These are phyloP conservation scores for Neocatenulostroma microsporum DNA, from an alignment of 2,329 filamentous ascomycete species.

Conservation along the genomic window DNA sequence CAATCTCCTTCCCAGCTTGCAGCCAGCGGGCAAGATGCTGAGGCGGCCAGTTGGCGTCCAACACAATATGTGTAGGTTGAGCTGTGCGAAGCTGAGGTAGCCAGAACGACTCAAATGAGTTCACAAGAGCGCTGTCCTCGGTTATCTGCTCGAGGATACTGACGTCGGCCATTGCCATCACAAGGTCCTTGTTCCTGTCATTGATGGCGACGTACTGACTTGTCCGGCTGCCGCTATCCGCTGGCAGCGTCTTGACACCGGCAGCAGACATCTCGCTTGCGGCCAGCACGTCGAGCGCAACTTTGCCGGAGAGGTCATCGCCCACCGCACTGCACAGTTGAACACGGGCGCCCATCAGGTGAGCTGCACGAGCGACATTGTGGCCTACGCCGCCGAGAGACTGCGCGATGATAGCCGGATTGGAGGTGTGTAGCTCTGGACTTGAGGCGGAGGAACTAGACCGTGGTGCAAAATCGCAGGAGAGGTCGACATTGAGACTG, in stretches of 20 bases:
- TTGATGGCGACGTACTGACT: constrained; percentile 92
- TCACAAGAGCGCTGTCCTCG: constrained; percentile 28
- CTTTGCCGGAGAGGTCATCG: constrained; percentile 68
- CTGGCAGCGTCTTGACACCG: constrained; percentile 47
- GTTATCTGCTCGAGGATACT: constrained; percentile 56
- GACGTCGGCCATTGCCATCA: constrained; percentile 95
- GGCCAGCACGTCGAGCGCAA: constrained; percentile 59
- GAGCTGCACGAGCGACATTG: constrained; percentile 81
- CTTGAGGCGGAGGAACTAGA: constrained; percentile 30
- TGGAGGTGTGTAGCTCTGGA: constrained; percentile 67
- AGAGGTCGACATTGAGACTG: constrained; percentile 80
- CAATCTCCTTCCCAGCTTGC: constrained; percentile 48
- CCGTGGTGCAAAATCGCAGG: constrained; percentile 64
- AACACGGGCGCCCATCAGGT: constrained; percentile 58
- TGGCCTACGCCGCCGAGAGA: constrained; percentile 85
- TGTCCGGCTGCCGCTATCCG: constrained; percentile 53
- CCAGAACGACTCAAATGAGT: constrained; percentile 49
- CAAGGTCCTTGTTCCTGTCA: constrained; percentile 69
- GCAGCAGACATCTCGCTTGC: constrained; percentile 56
- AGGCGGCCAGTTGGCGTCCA: constrained; percentile 80
- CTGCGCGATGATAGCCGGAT: constrained; percentile 71
- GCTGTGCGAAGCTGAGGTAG: constrained; percentile 49
- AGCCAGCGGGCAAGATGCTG: constrained; percentile 61
- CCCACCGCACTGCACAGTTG: constrained; percentile 76
- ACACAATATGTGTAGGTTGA: constrained; percentile 66